phyloP scores from a whole-genome alignment of 352 stramenopile genomes.

The Pythium brachiatum region DNA sequence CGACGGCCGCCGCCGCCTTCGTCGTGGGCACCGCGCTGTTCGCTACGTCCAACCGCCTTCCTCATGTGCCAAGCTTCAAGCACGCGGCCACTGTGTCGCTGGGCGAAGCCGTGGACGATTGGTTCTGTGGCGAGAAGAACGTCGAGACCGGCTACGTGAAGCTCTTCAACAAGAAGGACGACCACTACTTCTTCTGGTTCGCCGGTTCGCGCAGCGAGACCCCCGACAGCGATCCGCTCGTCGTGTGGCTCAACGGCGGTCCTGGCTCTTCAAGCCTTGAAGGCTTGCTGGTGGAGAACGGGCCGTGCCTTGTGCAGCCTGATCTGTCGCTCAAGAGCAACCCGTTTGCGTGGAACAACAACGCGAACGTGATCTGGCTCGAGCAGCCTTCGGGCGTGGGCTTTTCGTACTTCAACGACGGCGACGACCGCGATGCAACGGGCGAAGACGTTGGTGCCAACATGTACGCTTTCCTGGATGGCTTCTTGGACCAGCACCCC shows the following conservation, averaged over 20 bases:
- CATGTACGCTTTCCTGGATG: slow-evolving; percentile 35
- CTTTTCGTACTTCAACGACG: slow-evolving; percentile 26
- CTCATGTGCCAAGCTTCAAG: background rate
- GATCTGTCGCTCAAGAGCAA: slow-evolving; percentile 23
- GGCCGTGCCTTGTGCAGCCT: slow-evolving; percentile 28
- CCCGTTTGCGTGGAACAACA: slow-evolving; percentile 34
- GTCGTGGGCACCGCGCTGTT: background rate
- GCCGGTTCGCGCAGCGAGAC: slow-evolving; percentile 31
- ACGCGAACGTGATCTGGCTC: slow-evolving; percentile 39
- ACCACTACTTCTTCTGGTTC: slow-evolving; percentile 61
- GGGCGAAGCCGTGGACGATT: background rate
- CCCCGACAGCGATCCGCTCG: slow-evolving; percentile 38
- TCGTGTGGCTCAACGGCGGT: slow-evolving; percentile 68
- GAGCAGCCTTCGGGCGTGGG: slow-evolving; percentile 22
- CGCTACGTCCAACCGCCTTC: background rate
- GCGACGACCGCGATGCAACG: slow-evolving; percentile 26
- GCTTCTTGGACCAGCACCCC: slow-evolving; percentile 31
- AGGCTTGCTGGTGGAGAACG: slow-evolving; percentile 33
- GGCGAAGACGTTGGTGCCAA: slow-evolving; percentile 34
- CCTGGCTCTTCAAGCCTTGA: slow-evolving; percentile 35
- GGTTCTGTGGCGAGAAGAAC: slow-evolving; percentile 10
- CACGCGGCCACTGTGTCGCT: background rate
- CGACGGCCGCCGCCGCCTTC: background rate
- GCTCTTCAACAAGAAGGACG: slow-evolving; percentile 43
- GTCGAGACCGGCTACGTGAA: slow-evolving; percentile 35